Base-by-base conservation (phyloP, 805 yeast species). In the Spathaspora hagerdaliae region DNA sequence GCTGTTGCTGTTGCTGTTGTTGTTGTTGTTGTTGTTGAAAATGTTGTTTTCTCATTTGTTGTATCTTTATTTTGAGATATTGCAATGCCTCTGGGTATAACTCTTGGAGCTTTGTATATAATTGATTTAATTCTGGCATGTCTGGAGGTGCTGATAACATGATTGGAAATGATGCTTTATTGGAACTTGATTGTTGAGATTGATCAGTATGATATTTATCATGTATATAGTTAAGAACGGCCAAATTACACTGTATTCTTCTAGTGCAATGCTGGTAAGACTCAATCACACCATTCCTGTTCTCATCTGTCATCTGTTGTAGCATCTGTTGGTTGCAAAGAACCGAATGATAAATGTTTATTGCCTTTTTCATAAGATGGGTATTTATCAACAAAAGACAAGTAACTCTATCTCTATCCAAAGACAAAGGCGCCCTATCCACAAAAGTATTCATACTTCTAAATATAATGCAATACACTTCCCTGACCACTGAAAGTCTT, bases 81-180 rank as follows among this genome's bases (percentile, higher is more conserved):
- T 68, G 74, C n/a, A 73, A 57, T 1, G 81, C 80, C 48, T 79
- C 83, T 0, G 82, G 82, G 49, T 78, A 79, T 33, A 79, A 55
- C 43, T 73, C 74, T 52, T 74, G 77, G 27, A 75, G 60, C 41
- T 67, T 63, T n/a, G 65, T 64, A 56, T 79, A 79, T 36, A 74
- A 66, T 34, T 69, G 74, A 42, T 64, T 63, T 37, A 79, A 63
- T 51, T 78, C 83, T 0, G 82, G 81, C 63, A 78, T 67, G 38
- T 77, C 82, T 3, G 71, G 71, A 7, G 83, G 83, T 5, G 85
- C 74, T 1, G 77, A 64, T 47, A 78, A 68, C 36, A 79, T 75
- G 29, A 74, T 69, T 2, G 85, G 85, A 45, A 72, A 72, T 12
- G 57, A 60, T 41, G 57, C 55, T 49, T 62, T 59, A 38, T 60